Conservation (phyloP, 2,329 filamentous ascomycete genomes). For the Metarhizium rileyi region DNA sequence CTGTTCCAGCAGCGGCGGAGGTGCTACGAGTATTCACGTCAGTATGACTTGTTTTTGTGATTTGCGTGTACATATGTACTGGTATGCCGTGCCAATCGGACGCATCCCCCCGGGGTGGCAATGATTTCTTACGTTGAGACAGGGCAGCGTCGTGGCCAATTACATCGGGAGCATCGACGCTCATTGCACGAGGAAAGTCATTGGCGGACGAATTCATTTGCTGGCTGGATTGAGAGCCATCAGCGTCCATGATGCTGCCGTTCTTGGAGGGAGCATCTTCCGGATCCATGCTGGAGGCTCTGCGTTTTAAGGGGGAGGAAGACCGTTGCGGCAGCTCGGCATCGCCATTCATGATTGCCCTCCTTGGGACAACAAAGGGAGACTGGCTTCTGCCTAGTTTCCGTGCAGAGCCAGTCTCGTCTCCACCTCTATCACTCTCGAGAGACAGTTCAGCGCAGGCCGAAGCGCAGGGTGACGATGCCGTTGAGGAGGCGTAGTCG, state of each 20-base stretch:
- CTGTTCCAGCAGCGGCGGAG: conserved; percentile 44
- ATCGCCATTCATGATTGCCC: conserved; percentile 51
- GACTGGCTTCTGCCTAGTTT: conserved; percentile 38
- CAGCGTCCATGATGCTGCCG: conserved; percentile 37
- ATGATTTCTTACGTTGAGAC: conserved; percentile 5
- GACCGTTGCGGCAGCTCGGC: conserved; percentile 49
- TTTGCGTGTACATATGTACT: not conserved
- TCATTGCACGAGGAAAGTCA: conserved; percentile 29
- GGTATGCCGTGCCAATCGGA: not conserved
- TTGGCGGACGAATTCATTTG: conserved; percentile 10
- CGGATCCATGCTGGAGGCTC: conserved; percentile 52
- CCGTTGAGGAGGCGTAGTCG: conserved; percentile 45
- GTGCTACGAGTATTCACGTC: conserved; percentile 11
- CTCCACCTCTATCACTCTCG: conserved; percentile 43
- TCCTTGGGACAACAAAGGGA: conserved; percentile 39
- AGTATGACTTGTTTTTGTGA: not conserved
- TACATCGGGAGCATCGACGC: conserved; percentile 27
- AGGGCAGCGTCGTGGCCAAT: conserved; percentile 5
- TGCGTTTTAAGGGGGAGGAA: conserved; percentile 55
- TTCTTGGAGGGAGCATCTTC: conserved; percentile 30
- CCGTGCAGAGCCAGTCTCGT: conserved; percentile 32
- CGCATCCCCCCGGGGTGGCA: not conserved
- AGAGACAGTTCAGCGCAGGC: conserved; percentile 48
- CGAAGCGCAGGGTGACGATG: conserved; percentile 45
- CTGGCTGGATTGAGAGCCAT: conserved; percentile 18